phyloP scores from a whole-genome alignment of 2,329 filamentous ascomycete genomes.

The Ophiostoma quercus region DNA sequence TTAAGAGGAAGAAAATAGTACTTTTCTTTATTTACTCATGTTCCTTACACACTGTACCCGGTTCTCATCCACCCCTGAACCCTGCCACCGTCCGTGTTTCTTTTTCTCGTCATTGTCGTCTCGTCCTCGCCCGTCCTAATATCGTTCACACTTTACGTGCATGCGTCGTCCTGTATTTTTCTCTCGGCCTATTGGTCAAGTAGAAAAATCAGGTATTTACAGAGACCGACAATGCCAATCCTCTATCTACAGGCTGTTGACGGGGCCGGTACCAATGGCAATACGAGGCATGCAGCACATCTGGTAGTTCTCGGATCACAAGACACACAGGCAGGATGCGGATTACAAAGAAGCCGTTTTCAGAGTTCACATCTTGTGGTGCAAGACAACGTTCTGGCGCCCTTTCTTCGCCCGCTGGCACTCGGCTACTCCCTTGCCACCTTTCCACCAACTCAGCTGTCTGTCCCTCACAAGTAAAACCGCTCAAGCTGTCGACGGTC shows the following conservation, averaged over 20 bases:
- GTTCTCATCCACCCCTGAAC: conserved; percentile 21
- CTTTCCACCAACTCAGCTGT: not conserved
- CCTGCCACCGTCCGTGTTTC: conserved; percentile 21
- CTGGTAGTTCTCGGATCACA: not conserved
- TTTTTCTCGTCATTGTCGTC: conserved; percentile 13
- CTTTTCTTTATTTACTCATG: not conserved
- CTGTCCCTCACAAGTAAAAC: not conserved
- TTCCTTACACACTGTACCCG: not conserved
- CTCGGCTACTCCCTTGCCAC: not conserved
- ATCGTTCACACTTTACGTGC: not conserved
- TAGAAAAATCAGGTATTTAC: not conserved
- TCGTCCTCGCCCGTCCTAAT: conserved; percentile 1
- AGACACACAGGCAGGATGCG: not conserved
- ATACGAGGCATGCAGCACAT: not conserved
- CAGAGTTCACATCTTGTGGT: not conserved
- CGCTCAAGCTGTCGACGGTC: not conserved
- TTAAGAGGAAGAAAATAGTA: not conserved
- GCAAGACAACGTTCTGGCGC: not conserved
- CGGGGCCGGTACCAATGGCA: not conserved
- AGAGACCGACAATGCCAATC: not conserved
- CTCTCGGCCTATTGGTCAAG: not conserved
- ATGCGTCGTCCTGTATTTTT: not conserved
- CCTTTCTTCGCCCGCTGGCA: not conserved
- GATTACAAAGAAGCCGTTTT: not conserved
- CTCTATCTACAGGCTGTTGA: not conserved